Conservation (phyloP, 148 eudicot genomes). For the Chenopodium quinoa region DNA sequence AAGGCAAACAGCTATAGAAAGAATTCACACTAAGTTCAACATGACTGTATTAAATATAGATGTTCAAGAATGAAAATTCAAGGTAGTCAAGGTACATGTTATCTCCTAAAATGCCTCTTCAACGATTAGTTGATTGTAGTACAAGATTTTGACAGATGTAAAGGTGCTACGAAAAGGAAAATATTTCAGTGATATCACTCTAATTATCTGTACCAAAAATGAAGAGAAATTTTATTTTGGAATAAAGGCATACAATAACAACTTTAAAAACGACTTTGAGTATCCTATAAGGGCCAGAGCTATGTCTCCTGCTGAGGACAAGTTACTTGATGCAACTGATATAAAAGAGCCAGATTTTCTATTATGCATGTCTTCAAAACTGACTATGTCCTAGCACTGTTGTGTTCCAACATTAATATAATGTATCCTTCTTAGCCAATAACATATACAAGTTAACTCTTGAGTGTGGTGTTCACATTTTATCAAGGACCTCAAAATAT, state of each 20-base stretch:
- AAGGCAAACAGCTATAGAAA: background rate
- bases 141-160: too few species aligned
- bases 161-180: background rate
- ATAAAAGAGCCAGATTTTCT: background rate
- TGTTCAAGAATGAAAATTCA: background rate
- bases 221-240: background rate
- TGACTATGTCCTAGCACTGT: background rate
- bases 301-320: background rate
- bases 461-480: too few species aligned
- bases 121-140: too few species aligned
- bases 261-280: background rate
- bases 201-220: background rate
- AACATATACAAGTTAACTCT: background rate
- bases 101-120: background rate
- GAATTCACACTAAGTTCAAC: background rate
- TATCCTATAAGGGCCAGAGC: background rate
- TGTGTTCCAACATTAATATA: background rate
- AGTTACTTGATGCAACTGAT: background rate
- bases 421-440: background rate
- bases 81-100: background rate
- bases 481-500: too few species aligned
- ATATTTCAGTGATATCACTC: background rate
- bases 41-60: background rate
- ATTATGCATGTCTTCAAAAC: background rate
- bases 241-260: background rate